These are phyloP conservation scores for Pinus tabuliformis DNA, from an alignment of 75 land plant species.

Conservation along the genomic window DNA sequence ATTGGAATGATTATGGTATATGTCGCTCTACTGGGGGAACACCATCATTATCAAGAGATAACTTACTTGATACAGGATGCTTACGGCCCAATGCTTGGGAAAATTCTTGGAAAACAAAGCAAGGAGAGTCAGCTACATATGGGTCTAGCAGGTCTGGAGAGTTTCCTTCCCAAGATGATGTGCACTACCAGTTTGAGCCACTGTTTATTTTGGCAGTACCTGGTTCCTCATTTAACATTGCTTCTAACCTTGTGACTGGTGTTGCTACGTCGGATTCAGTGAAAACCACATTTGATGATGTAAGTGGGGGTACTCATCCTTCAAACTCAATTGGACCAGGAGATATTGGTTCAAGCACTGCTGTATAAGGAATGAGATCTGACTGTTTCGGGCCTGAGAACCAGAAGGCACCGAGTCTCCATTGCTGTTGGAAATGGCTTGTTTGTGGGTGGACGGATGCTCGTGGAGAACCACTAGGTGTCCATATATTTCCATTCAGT, in stretches of 20 bases:
- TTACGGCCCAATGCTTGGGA: slow-evolving; percentile 57
- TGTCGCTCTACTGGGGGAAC: slow-evolving; percentile 37
- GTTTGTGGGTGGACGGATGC: no score
- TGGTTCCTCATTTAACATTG: slow-evolving; percentile 53
- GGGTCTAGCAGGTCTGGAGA: slow-evolving; percentile 40
- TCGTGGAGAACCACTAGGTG: no score
- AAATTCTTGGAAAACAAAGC: slow-evolving; percentile 57
- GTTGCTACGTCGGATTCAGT: slow-evolving; percentile 24
- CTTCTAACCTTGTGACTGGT: slow-evolving; percentile 24
- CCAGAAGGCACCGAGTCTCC: slow-evolving; percentile 58
- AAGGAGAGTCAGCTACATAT: slow-evolving; percentile 24
- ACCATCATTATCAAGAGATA: slow-evolving; percentile 31
- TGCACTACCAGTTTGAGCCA: slow-evolving; percentile 76
- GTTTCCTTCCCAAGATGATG: slow-evolving; percentile 36
- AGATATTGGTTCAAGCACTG: no score
- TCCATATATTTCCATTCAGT: no score
- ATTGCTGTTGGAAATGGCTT: slow-evolving; percentile 45
- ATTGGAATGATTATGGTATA: slow-evolving; percentile 78
- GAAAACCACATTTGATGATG: slow-evolving; percentile 27
- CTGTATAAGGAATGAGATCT: no score
- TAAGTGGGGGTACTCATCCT: slow-evolving; percentile 22
- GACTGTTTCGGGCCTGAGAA: slow-evolving; percentile 29
- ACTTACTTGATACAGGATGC: slow-evolving; percentile 40
- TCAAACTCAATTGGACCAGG: no score
- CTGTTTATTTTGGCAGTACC: slow-evolving; percentile 84